These are phyloP conservation scores for Debaryomyces fabryi DNA, from an alignment of 1,139 yeast species.

Conservation along the genomic window DNA sequence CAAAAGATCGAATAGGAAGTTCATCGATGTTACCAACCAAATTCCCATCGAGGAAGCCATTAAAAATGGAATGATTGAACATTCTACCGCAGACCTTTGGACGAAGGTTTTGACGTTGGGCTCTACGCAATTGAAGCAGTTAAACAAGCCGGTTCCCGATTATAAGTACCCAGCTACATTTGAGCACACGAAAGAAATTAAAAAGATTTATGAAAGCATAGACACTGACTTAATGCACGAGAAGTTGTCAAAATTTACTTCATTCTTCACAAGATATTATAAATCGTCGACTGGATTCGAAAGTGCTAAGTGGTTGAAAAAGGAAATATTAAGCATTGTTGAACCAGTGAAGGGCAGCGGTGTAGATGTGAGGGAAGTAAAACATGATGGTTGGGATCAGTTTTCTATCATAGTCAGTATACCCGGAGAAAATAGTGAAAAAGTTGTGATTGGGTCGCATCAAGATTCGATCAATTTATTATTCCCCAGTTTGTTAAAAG, in stretches of 20 bases:
- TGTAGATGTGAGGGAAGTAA: constrained; percentile 30
- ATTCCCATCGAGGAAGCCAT: constrained; percentile 40
- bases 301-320: constrained; percentile 72
- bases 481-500: constrained; percentile 67
- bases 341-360: constrained; percentile 36
- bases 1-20: constrained; percentile 56
- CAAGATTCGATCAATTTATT: constrained; percentile 81
- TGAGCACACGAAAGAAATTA: constrained; percentile 43
- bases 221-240: constrained; percentile 50
- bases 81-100: constrained; percentile 16
- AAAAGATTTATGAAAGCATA: constrained; percentile 41
- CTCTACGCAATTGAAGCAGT: constrained; percentile 32
- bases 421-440: constrained; percentile 38
- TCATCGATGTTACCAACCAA: constrained; percentile 70
- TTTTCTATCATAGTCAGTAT: constrained; percentile 45
- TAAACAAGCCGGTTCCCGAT: constrained; percentile 33
- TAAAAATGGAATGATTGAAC: constrained; percentile 30
- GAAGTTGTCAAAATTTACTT: constrained; percentile 63
- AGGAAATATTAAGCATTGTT: constrained; percentile 47
- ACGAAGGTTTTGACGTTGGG: constrained; percentile 26
- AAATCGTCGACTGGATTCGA: constrained; percentile 70
- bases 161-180: constrained; percentile 60
- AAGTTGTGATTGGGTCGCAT: constrained; percentile 84
- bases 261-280: constrained; percentile 81
- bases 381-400: constrained; percentile 49